Percentiles rank a stretch among this genome's conserved stretches.
phyloP scores from a whole-genome alignment of 176 grass and related monocot species.

The Carex pumila region DNA sequence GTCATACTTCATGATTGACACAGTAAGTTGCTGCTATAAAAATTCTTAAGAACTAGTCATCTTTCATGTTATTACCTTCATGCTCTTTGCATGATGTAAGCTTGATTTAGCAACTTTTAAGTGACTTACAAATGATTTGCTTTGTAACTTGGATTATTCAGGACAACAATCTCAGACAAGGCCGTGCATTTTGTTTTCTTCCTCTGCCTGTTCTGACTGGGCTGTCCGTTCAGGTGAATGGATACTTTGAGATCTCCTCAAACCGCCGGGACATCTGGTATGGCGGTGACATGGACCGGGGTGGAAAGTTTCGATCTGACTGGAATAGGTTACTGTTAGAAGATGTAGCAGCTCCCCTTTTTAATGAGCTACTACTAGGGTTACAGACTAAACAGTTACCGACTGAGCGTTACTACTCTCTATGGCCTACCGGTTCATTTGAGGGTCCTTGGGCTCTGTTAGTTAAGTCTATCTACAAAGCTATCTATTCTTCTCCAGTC shows the following conservation, averaged over 20 bases:
- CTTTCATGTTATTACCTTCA: neutral
- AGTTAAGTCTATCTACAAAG: slow-evolving; percentile 72
- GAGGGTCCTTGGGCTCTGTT: slow-evolving; percentile 92
- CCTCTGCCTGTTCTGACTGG: slow-evolving; percentile 90
- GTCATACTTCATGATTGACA: neutral
- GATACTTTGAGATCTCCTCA: slow-evolving; percentile 96
- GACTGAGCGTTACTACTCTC: slow-evolving; percentile 60
- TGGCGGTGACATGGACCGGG: slow-evolving; percentile 95
- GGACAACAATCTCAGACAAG: slow-evolving; percentile 62
- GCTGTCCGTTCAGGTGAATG: slow-evolving; percentile 90
- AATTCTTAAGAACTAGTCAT: neutral
- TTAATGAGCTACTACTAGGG: slow-evolving; percentile 65
- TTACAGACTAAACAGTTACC: slow-evolving; percentile 39
- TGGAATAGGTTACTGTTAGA: slow-evolving; percentile 85
- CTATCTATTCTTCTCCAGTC: slow-evolving; percentile 59
- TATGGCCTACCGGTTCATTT: slow-evolving; percentile 82
- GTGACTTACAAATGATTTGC: slow-evolving; percentile 4
- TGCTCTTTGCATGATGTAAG: neutral
- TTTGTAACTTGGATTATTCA: slow-evolving; percentile 43
- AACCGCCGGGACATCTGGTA: slow-evolving; percentile 96
- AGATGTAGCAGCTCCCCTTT: slow-evolving; percentile 70
- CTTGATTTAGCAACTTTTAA: neutral
- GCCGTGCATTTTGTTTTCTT: slow-evolving; percentile 94
- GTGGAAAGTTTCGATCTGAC: slow-evolving; percentile 94
- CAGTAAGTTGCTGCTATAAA: neutral